These are phyloP conservation scores for Colletotrichum plurivorum DNA, from an alignment of 2,329 filamentous ascomycete genomes.

Conservation along the genomic window DNA sequence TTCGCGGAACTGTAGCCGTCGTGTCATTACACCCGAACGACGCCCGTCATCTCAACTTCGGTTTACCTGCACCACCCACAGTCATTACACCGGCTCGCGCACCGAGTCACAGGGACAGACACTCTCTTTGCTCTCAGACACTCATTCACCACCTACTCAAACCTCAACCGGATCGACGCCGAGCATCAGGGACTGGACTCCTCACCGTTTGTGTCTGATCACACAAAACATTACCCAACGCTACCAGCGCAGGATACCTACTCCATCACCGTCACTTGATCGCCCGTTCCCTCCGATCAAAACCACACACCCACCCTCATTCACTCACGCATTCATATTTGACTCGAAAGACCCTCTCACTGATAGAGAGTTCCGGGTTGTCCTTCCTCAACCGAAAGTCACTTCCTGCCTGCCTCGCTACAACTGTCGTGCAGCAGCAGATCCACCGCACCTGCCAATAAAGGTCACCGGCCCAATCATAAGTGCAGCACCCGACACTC, in stretches of 20 bases:
- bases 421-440: slow-evolving; percentile 36
- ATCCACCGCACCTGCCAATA: slow-evolving; percentile 36
- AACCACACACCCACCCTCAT: slow-evolving; percentile 14
- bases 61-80: slow-evolving; percentile 26
- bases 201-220: slow-evolving; percentile 30
- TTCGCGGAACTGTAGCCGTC: slow-evolving; percentile 18
- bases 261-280: slow-evolving; percentile 33
- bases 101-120: slow-evolving; percentile 26
- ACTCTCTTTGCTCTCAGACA: slow-evolving; percentile 24
- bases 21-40: slow-evolving; percentile 19
- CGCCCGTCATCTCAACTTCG: slow-evolving; percentile 23
- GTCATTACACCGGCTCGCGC: slow-evolving; percentile 34
- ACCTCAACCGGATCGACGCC: slow-evolving; percentile 24
- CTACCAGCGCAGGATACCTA: slow-evolving; percentile 10
- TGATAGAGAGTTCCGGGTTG: slow-evolving; percentile 9
- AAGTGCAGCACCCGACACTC: slow-evolving; percentile 25
- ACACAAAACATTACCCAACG: slow-evolving; percentile 21
- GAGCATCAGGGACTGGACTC: slow-evolving; percentile 40
- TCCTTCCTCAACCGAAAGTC: slow-evolving; percentile 13
- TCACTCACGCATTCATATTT: slow-evolving; percentile 11
- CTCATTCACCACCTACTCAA: slow-evolving; percentile 1
- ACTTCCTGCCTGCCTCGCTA: slow-evolving; percentile 32
- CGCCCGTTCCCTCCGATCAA: slow-evolving; percentile 3
- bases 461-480: slow-evolving; percentile 36
- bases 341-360: slow-evolving; percentile 21